Evolutionary conservation across 192 early-diverging fungal species (phyloP).

Genomic region (Phlyctochytrium bullatum): DNA sequence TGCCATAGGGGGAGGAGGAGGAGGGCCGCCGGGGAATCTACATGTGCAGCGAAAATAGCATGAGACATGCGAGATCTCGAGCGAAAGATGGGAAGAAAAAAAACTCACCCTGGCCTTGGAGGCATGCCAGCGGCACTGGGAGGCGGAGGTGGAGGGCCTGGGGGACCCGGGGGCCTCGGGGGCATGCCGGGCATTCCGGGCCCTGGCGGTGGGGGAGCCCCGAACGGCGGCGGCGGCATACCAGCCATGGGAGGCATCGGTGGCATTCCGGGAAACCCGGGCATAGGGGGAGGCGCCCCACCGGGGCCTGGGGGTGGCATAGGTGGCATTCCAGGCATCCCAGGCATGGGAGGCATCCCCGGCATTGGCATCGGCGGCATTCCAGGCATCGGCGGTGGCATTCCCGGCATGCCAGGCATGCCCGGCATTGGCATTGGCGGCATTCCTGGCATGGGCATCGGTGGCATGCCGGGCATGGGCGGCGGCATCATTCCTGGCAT

Average conservation of each 20-base stretch:
- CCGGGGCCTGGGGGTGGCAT: constrained; percentile 24
- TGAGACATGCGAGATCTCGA: constrained; percentile 1
- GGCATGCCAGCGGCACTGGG: neutral
- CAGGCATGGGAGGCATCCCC: constrained; percentile 5
- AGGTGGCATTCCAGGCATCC: constrained; percentile 5
- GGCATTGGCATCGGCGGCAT: constrained; percentile 19
- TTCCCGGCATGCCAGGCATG: constrained; percentile 20
- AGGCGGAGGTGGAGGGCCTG: constrained; percentile 3
- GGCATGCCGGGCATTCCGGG: constrained; percentile 11
- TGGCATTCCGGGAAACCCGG: constrained; percentile 10
- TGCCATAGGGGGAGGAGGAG: constrained; percentile 2
- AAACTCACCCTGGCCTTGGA: neutral
- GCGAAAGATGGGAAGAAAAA: neutral
- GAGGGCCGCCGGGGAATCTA: neutral
- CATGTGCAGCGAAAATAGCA: neutral
- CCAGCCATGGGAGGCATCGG: constrained; percentile 1
- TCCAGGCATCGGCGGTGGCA: constrained; percentile 8
- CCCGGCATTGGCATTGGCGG: constrained; percentile 16
- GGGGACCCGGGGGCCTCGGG: constrained; percentile 4
- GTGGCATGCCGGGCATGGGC: constrained; percentile 7
- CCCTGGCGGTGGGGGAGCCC: neutral
- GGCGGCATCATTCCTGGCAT: constrained; percentile 12
- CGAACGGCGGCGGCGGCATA: constrained; percentile 17
- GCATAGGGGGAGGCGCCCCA: neutral
- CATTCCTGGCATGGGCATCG: constrained; percentile 18